These are phyloP conservation scores for Bipolaris zeicola DNA, from an alignment of 2,329 filamentous ascomycete genomes.

Conservation along the genomic window DNA sequence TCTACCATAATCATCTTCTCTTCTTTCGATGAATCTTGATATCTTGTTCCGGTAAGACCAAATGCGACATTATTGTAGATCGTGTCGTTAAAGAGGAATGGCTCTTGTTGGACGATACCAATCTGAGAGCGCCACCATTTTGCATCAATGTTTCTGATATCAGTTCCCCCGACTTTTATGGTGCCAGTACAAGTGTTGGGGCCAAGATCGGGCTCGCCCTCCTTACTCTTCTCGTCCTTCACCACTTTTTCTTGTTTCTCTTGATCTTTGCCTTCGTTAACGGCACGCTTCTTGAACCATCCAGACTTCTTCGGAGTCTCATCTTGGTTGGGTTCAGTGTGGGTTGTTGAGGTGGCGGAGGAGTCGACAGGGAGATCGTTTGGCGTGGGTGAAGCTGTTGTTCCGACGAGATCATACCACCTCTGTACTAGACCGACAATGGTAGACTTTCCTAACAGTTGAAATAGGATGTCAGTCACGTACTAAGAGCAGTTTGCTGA, in stretches of 20 bases:
- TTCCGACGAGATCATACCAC: constrained; percentile 66
- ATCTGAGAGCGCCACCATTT: constrained; percentile 56
- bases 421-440: constrained; percentile 73
- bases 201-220: constrained; percentile 26
- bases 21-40: constrained; percentile 60
- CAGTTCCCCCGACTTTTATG: constrained; percentile 35
- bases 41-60: constrained; percentile 48
- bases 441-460: constrained; percentile 70
- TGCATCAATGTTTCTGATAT: constrained; percentile 42
- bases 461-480: background rate
- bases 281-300: constrained; percentile 13
- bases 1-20: constrained; percentile 62
- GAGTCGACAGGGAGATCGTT: constrained; percentile 3
- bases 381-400: constrained; percentile 15
- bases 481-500: background rate
- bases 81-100: constrained; percentile 50
- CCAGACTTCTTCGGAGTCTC: constrained; percentile 22
- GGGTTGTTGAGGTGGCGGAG: background rate
- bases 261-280: background rate
- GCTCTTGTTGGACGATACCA: constrained; percentile 51
- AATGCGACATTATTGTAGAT: constrained; percentile 49
- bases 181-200: constrained; percentile 43
- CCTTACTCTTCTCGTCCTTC: constrained; percentile 13
- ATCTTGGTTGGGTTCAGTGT: background rate
- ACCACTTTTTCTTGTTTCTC: background rate